Evolutionary conservation across 306 rosid species (phyloP), one percentile per base, ranked within the genome.

Genomic region (Oxytropis ochrocephala): DNA sequence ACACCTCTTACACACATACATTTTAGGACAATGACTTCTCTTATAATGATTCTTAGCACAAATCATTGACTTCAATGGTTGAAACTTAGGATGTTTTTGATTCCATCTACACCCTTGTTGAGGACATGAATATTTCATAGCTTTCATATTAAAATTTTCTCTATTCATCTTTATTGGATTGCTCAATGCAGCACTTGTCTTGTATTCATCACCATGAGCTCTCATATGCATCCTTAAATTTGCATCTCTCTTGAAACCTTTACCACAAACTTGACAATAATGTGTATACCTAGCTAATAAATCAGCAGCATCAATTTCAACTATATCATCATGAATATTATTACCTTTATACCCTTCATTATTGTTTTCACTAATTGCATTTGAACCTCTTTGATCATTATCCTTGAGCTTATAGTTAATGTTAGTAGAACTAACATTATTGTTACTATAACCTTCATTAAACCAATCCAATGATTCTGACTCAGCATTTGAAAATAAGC

Each of bases 171-270:
- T 90, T 47, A 70, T 53, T 27, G 90, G 96, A 53, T 90, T 94
- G 80, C 86, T 85, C 70, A 94, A 70, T 2, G 98, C 96, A 2
- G 81, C 87, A 50, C 64, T 94, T 0, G 88, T 89, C 52, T 94
- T 94, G 79, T 94, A 88, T 81, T 90, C 91, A 55, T 94, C 97
- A 0, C 98, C 98, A 36, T 90, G 98, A 43, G 98, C 98, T 60
- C 98, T 85, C 98, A 94, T 94, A 73, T 94, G 98, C 96, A 90
- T 94, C 81, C 98, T 80, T 74, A 94, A 69, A 80, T 94, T 94
- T 0, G 98, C 98, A 1, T 94, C 98, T 0, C 98, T 75, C 81
- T 90, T 90, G 49, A 94, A 94, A 55, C 98, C 98, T 80, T 94
- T 94, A 1, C 95, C 97, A 43, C 98, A 94, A 33, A 90, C 87